These are phyloP conservation scores for Termitomyces heimii DNA, from an alignment of 768 basidiomycete species.

Conservation along the genomic window DNA sequence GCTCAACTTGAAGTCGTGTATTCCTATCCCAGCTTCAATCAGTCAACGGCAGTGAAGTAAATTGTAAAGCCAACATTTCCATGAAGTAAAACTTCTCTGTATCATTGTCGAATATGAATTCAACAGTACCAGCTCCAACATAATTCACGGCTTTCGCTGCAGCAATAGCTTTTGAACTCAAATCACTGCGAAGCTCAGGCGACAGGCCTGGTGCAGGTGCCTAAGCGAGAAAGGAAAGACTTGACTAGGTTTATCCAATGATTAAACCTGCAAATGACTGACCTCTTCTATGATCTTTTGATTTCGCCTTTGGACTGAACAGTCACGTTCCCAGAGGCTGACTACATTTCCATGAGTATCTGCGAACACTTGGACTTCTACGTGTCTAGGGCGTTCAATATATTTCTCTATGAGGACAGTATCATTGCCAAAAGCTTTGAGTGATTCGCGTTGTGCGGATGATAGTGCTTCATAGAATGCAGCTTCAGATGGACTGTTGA, in stretches of 20 bases:
- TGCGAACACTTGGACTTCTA: slow-evolving; percentile 94
- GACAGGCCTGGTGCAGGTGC: slow-evolving; percentile 90
- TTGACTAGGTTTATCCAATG: neutral
- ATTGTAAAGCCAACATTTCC: slow-evolving; percentile 66
- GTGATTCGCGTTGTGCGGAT: slow-evolving; percentile 86
- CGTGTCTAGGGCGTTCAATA: slow-evolving; percentile 79
- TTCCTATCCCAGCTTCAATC: slow-evolving; percentile 44
- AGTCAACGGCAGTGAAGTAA: neutral
- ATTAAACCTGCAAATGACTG: slow-evolving; percentile 1
- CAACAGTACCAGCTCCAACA: slow-evolving; percentile 90
- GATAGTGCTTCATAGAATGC: slow-evolving; percentile 77
- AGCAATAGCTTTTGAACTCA: slow-evolving; percentile 83
- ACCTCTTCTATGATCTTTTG: slow-evolving; percentile 96
- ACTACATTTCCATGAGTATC: slow-evolving; percentile 75
- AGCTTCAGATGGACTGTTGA: slow-evolving; percentile 44
- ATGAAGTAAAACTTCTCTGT: slow-evolving; percentile 87
- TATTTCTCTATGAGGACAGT: slow-evolving; percentile 87
- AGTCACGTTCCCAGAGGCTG: slow-evolving; percentile 96
- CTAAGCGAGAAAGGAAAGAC: slow-evolving; percentile 27
- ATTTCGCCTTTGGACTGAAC: slow-evolving; percentile 86
- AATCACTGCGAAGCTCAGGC: slow-evolving; percentile 68
- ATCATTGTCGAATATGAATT: slow-evolving; percentile 95
- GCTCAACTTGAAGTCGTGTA: slow-evolving; percentile 82
- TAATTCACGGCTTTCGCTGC: slow-evolving; percentile 93
- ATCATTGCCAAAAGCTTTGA: slow-evolving; percentile 84